Evolutionary conservation across 179 eudicot species (phyloP).

Genomic region (Dionaea muscipula): DNA sequence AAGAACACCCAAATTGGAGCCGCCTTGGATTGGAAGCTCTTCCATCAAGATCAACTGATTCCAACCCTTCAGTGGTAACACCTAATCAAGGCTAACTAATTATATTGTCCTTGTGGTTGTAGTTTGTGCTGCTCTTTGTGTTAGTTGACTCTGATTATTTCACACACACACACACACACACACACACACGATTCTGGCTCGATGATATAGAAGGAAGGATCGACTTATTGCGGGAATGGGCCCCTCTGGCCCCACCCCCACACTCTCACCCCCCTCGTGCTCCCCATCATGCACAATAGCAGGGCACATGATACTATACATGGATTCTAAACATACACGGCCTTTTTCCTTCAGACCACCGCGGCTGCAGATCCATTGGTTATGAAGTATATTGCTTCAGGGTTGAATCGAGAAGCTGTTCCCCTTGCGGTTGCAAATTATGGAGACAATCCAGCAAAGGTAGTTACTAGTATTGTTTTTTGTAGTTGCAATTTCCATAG

Average conservation of each 20-base stretch:
- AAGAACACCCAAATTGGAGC: slow-evolving; percentile 71
- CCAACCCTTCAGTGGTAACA: slow-evolving; percentile 28
- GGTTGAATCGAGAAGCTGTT: slow-evolving; percentile 86
- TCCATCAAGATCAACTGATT: slow-evolving; percentile 49
- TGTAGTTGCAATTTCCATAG: background rate
- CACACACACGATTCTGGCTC: too few relatives aligned
- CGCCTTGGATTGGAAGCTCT: slow-evolving; percentile 57
- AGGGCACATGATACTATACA: too few relatives aligned
- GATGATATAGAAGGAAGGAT: too few relatives aligned
- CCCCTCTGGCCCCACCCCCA: too few relatives aligned
- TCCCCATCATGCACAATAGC: too few relatives aligned
- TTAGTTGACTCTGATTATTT: too few relatives aligned
- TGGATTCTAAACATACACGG: background rate
- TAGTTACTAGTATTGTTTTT: slow-evolving; percentile 7
- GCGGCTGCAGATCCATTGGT: slow-evolving; percentile 55
- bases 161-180: too few relatives aligned
- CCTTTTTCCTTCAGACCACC: slow-evolving; percentile 34
- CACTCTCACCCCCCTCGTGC: too few relatives aligned
- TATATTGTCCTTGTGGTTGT: slow-evolving; percentile 3
- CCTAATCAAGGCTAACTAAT: background rate
- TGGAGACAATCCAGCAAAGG: slow-evolving; percentile 88
- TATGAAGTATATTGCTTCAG: slow-evolving; percentile 66
- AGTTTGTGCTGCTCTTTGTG: too few relatives aligned
- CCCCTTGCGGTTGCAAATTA: slow-evolving; percentile 69
- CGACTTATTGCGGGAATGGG: too few relatives aligned